Base-by-base conservation (phyloP, 2,329 filamentous ascomycete genomes). In the Sporothrix schenckii region DNA sequence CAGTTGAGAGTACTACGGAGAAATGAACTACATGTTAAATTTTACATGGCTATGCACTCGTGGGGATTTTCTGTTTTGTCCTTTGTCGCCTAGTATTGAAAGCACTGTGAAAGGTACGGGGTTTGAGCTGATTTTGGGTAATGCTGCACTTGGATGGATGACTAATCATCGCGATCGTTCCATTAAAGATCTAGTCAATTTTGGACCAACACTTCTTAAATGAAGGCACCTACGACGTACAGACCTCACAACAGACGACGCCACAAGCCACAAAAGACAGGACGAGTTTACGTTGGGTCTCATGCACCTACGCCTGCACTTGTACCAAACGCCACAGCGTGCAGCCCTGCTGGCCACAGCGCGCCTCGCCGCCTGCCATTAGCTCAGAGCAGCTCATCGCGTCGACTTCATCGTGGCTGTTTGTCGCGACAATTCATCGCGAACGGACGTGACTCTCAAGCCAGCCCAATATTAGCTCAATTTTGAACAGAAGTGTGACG, bases 211-310 rank as follows among this genome's bases (percentile, higher is more conserved):
- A 27, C 39, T 13, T 44, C 11, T 27, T 27, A 11, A 63, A 47
- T 47, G 39, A 47, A 24, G 41, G 14, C 7, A 44, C 11, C 41
- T 47, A n/a, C 39, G 47, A 63, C 6, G 39, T n/a, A 27, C 39
- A 39, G 27, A 47, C 58, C 11, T 47, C 58, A 24, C 58, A 24
- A 61, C 54, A 39, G 30, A 41, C 54, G 47, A 19, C 58, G 19
- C 58, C 21, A 24, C 13, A 14, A 65, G 44, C 24, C 41, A 24
- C 61, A 65, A 34, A 65, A 16, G 61, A 65, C 61, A 19, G 19
- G n/a, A 16, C n/a, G 10, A 2, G 21, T 16, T 27, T 21, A 1
- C 34, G n/a, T 5, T 44, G 44, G n/a, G 13, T 7, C 7, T 5
- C 10, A 21, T 19, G 21, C 6, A 6, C 13, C n/a, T 19, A 5